A percentile compares a stretch with the other conserved stretches of the same genome.
Evolutionary conservation across 2,329 filamentous ascomycete genomes (phyloP).

Genomic region (Neocucurbitaria cava): DNA sequence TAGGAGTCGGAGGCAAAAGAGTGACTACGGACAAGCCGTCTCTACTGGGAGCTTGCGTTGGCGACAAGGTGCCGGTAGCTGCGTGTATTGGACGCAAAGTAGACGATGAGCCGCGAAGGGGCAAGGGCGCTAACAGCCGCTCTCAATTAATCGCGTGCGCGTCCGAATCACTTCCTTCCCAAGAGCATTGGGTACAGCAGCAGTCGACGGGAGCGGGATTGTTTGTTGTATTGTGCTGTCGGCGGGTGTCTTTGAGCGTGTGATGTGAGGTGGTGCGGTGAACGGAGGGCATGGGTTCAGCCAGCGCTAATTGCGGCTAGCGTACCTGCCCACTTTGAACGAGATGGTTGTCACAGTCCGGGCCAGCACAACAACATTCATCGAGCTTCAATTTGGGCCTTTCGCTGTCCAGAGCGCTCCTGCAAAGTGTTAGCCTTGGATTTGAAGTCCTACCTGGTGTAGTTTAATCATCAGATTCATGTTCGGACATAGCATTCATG

Average conservation of each 20-base stretch:
- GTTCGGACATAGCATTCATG: background rate
- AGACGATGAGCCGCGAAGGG: slow-evolving; percentile 33
- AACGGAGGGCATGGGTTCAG: slow-evolving; percentile 24
- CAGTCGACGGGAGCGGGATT: slow-evolving; percentile 15
- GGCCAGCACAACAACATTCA: slow-evolving; percentile 8
- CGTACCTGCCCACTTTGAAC: slow-evolving; percentile 17
- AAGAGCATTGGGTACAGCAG: slow-evolving; percentile 32
- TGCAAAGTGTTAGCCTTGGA: background rate
- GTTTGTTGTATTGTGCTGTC: slow-evolving; percentile 16
- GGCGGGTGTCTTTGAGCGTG: slow-evolving; percentile 18
- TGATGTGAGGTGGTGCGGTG: slow-evolving; percentile 20
- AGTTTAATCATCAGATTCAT: background rate
- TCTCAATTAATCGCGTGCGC: slow-evolving; percentile 35
- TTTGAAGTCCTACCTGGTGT: background rate
- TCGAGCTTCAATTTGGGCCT: background rate
- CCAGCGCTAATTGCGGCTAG: slow-evolving; percentile 28
- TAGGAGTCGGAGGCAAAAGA: slow-evolving; percentile 45
- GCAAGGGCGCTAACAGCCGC: slow-evolving; percentile 36
- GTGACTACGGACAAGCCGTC: slow-evolving; percentile 56
- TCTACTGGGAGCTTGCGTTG: slow-evolving; percentile 48
- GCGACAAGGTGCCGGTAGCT: slow-evolving; percentile 54
- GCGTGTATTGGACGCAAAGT: slow-evolving; percentile 22
- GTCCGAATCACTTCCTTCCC: slow-evolving; percentile 30
- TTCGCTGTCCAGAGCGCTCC: background rate
- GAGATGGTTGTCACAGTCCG: slow-evolving; percentile 11